Evolutionary conservation across 306 rosid genomes (phyloP).

Genomic region (Quercus mongolica): DNA sequence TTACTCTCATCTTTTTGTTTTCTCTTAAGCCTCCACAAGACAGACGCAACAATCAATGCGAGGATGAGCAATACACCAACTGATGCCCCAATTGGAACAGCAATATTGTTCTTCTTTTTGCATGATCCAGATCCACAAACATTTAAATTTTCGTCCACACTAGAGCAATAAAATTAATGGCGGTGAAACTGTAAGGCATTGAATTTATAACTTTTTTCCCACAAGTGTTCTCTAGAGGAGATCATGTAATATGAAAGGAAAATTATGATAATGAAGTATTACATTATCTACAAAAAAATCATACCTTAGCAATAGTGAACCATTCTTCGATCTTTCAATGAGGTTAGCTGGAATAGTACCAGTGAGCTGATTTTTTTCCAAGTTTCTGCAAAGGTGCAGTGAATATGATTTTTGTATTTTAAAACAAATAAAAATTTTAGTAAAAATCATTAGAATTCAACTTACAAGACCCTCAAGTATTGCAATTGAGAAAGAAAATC

Average conservation of each 20-base stretch:
- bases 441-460: not conserved
- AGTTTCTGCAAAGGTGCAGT: constrained; percentile 40
- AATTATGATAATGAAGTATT: not conserved
- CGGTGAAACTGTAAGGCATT: too few species aligned
- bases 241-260: too few species aligned
- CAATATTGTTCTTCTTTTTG: not conserved
- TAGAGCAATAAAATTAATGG: not conserved
- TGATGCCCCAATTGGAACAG: constrained; percentile 36
- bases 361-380: constrained; percentile 37
- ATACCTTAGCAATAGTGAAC: constrained; percentile 46
- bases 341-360: constrained; percentile 40
- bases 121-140: constrained; percentile 17
- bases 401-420: not conserved
- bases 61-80: constrained; percentile 33
- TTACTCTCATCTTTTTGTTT: constrained; percentile 14
- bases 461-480: constrained; percentile 39
- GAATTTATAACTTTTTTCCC: too few species aligned
- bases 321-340: constrained; percentile 24
- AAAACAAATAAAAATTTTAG: not conserved
- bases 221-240: too few species aligned
- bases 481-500: constrained; percentile 29
- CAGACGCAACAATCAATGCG: constrained; percentile 7
- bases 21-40: constrained; percentile 14
- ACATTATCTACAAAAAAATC: not conserved
- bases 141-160: constrained; percentile 24